Conservation (phyloP, 2,329 filamentous ascomycete species). For the Fusarium fracticaudum region DNA sequence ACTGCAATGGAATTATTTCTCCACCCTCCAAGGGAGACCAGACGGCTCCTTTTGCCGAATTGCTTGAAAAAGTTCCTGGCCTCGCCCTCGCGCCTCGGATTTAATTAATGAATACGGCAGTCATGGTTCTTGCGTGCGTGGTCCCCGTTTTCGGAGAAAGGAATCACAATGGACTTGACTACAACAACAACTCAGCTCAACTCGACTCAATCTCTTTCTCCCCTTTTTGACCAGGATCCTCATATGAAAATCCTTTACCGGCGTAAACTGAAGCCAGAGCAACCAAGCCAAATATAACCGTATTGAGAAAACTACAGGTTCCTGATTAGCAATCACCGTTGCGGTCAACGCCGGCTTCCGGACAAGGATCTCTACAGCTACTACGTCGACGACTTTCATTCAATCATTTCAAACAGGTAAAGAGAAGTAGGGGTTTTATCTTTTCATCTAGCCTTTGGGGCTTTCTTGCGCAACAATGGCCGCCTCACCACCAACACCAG, state of each 20-base stretch:
- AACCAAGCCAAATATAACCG: neutral
- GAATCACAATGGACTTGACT: neutral
- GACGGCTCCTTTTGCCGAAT: constrained; percentile 26
- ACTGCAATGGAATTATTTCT: constrained; percentile 22
- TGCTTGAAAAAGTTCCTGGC: constrained; percentile 3
- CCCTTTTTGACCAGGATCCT: neutral
- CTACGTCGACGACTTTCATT: constrained; percentile 21
- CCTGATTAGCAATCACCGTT: constrained; percentile 31
- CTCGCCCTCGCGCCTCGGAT: constrained; percentile 18
- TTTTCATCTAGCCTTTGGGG: neutral
- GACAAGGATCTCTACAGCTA: constrained; percentile 11
- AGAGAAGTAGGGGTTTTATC: neutral
- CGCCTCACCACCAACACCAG: constrained; percentile 13
- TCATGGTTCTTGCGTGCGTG: constrained; percentile 7
- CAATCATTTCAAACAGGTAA: neutral
- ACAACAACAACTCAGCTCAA: neutral
- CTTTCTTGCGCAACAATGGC: constrained; percentile 23
- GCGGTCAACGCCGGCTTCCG: constrained; percentile 34
- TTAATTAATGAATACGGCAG: constrained; percentile 17
- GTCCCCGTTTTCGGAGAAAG: constrained; percentile 25
- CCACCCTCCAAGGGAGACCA: constrained; percentile 23
- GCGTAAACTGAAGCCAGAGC: neutral
- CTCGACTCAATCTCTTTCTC: neutral
- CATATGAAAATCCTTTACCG: neutral
- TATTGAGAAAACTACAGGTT: neutral